These are phyloP conservation scores for Globisporangium orthogonon DNA, from an alignment of 352 stramenopile genomes.

Conservation along the genomic window DNA sequence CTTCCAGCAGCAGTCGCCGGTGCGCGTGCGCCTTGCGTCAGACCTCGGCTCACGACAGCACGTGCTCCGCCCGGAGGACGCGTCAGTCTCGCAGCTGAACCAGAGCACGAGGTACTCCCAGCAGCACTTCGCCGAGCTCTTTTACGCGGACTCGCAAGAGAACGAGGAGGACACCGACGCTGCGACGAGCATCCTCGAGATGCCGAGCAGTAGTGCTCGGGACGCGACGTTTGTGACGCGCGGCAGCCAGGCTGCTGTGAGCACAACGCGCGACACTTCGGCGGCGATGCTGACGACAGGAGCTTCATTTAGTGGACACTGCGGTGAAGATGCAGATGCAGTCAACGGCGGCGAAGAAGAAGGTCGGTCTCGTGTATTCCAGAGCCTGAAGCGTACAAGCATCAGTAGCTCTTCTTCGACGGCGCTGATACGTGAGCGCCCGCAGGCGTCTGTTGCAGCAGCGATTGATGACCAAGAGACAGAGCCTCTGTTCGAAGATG, in stretches of 20 bases:
- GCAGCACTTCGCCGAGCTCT: slow-evolving; percentile 35
- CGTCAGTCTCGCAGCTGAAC: slow-evolving; percentile 17
- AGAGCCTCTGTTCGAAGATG: not conserved
- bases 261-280: not conserved
- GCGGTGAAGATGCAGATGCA: slow-evolving; percentile 1
- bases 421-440: not conserved
- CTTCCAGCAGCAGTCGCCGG: not conserved
- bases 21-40: slow-evolving; percentile 24
- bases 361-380: not conserved
- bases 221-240: not conserved
- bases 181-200: not conserved
- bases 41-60: slow-evolving; percentile 17
- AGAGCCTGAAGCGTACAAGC: not conserved
- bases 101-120: slow-evolving; percentile 16
- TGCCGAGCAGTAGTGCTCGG: not conserved
- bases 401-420: not conserved
- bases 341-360: not conserved
- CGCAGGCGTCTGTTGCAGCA: not conserved
- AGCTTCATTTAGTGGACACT: not conserved
- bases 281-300: not conserved
- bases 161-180: slow-evolving; percentile 21
- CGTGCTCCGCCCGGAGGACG: slow-evolving; percentile 4
- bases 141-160: slow-evolving; percentile 41
- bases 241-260: not conserved
- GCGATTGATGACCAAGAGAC: slow-evolving; percentile 2